phyloP scores from a whole-genome alignment of 2,329 filamentous ascomycete genomes.

The Stachybotrys chartarum region DNA sequence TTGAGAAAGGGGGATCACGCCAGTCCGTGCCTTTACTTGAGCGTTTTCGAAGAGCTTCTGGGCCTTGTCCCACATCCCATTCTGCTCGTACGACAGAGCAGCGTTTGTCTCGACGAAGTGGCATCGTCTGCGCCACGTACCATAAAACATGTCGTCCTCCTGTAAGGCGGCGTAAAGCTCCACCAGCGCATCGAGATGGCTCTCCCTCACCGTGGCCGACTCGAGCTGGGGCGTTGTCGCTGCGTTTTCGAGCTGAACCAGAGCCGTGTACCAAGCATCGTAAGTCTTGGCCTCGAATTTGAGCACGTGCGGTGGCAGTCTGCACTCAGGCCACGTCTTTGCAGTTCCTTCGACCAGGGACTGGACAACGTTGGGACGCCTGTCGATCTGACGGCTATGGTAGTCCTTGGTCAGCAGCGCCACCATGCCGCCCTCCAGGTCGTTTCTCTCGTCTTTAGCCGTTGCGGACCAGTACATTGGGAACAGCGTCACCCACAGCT shows the following conservation, averaged over 20 bases:
- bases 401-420: slow-evolving; percentile 88
- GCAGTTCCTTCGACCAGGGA: slow-evolving; percentile 84
- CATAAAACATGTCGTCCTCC: slow-evolving; percentile 96
- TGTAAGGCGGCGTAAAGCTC: slow-evolving; percentile 86
- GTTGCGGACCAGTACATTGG: slow-evolving; percentile 90
- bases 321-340: slow-evolving; percentile 77
- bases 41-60: slow-evolving; percentile 95
- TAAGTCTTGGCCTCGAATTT: slow-evolving; percentile 93
- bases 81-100: slow-evolving; percentile 94
- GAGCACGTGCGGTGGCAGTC: slow-evolving; percentile 90
- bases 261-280: slow-evolving; percentile 93
- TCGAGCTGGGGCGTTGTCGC: slow-evolving; percentile 80
- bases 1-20: slow-evolving; percentile 91
- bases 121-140: slow-evolving; percentile 89
- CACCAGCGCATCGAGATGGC: slow-evolving; percentile 90
- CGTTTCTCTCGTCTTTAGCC: slow-evolving; percentile 77
- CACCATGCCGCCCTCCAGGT: slow-evolving; percentile 89
- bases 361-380: slow-evolving; percentile 90
- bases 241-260: slow-evolving; percentile 82
- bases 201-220: slow-evolving; percentile 78
- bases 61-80: slow-evolving; percentile 98
- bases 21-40: slow-evolving; percentile 93
- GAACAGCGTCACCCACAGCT: slow-evolving; percentile 87
- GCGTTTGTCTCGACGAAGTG: slow-evolving; percentile 98
- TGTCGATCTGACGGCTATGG: slow-evolving; percentile 88